A percentile compares a stretch with the other conserved stretches of the same genome.
These are phyloP conservation scores for Starmerella kuoi DNA, from an alignment of 805 yeast species.

Conservation along the genomic window DNA sequence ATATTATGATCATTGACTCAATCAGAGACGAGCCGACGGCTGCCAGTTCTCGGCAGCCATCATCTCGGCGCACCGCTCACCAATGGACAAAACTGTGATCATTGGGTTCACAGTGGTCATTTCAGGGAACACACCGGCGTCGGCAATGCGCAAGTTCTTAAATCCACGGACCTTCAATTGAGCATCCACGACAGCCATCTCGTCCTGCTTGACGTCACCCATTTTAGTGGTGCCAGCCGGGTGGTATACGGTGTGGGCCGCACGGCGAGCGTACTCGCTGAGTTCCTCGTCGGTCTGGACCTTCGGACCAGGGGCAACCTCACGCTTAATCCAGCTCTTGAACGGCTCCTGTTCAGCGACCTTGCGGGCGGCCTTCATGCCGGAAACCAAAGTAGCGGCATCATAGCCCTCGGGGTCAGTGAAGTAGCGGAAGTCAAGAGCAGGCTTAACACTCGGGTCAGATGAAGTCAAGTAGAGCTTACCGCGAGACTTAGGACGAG, in stretches of 20 bases:
- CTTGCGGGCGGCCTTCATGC: constrained; percentile 27
- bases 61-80: constrained; percentile 15
- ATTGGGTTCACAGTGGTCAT: constrained; percentile 19
- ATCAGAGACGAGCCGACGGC: neutral
- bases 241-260: constrained; percentile 29
- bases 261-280: constrained; percentile 27
- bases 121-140: constrained; percentile 29
- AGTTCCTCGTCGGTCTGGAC: constrained; percentile 27
- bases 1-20: no score
- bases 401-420: constrained; percentile 27
- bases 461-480: constrained; percentile 9
- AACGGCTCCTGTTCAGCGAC: constrained; percentile 27
- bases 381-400: constrained; percentile 28
- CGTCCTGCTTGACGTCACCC: constrained; percentile 18
- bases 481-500: constrained; percentile 17
- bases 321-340: constrained; percentile 26
- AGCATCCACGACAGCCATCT: constrained; percentile 27
- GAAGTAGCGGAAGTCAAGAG: constrained; percentile 17
- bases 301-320: constrained; percentile 29
- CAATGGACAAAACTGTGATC: constrained; percentile 15
- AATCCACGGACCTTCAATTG: constrained; percentile 27
- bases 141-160: constrained; percentile 26
- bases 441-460: constrained; percentile 15
- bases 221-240: constrained; percentile 28
- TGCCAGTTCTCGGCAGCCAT: constrained; percentile 13